phyloP scores from a whole-genome alignment of 2,329 filamentous ascomycete genomes.

The Paraphoma chrysanthemicola region DNA sequence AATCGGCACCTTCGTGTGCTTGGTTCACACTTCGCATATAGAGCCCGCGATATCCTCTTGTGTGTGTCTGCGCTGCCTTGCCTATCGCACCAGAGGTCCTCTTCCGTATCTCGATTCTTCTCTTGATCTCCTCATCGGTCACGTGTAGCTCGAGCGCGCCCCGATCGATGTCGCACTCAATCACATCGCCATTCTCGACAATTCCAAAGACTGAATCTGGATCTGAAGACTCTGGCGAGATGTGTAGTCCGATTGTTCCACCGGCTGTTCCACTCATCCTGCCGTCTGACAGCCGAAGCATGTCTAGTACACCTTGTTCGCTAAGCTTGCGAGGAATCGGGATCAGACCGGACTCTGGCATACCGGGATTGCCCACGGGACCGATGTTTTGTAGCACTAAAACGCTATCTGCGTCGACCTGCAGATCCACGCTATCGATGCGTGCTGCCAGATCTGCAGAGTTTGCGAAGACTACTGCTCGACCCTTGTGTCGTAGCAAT shows the following conservation, averaged over 20 bases:
- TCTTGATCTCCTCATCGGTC: conserved; percentile 50
- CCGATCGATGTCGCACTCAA: conserved; percentile 54
- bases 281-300: conserved; percentile 62
- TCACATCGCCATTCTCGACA: conserved; percentile 56
- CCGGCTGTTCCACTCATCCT: conserved; percentile 64
- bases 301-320: conserved; percentile 57
- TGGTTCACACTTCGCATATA: conserved; percentile 68
- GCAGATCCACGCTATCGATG: conserved; percentile 71
- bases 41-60: conserved; percentile 65
- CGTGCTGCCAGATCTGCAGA: conserved; percentile 78
- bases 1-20: conserved; percentile 64
- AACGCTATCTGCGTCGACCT: conserved; percentile 77
- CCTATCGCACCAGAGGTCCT: conserved; percentile 30
- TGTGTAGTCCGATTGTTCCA: conserved; percentile 61
- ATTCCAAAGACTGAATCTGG: conserved; percentile 58
- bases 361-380: conserved; percentile 86
- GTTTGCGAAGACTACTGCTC: conserved; percentile 81
- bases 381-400: conserved; percentile 90
- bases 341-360: conserved; percentile 87
- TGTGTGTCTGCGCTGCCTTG: conserved; percentile 31
- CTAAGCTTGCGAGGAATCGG: conserved; percentile 75
- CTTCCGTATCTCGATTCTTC: conserved; percentile 45
- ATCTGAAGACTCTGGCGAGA: conserved; percentile 60
- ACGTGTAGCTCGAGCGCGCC: conserved; percentile 53
- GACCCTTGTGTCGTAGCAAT: conserved; percentile 75